These are phyloP conservation scores for Euphorbia tirucalli DNA, from an alignment of 345 rosid genomes.

Conservation along the genomic window DNA sequence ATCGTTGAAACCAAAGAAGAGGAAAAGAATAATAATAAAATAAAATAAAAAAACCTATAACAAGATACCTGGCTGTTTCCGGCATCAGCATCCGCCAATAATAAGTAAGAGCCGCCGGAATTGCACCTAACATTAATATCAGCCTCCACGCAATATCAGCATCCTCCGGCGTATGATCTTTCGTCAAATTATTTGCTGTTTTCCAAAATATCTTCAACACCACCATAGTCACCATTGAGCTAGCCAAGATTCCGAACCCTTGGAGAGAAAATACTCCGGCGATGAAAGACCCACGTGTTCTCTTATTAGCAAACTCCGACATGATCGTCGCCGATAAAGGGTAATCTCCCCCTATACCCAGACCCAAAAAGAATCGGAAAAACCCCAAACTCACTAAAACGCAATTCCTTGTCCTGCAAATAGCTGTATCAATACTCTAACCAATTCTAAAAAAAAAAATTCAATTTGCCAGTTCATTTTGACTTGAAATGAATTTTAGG, in stretches of 20 bases:
- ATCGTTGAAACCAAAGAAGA: too few species aligned
- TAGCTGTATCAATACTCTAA: too few species aligned
- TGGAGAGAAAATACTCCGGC: constrained; percentile 80
- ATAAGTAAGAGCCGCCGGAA: constrained; percentile 74
- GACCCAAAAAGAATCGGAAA: constrained; percentile 61
- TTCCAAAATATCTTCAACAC: constrained; percentile 38
- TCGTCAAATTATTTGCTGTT: neutral
- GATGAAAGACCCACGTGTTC: constrained; percentile 63
- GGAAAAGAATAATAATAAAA: too few species aligned
- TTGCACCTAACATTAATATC: constrained; percentile 67
- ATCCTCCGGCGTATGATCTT: constrained; percentile 33
- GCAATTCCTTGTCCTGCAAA: constrained; percentile 46
- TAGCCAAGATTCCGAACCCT: constrained; percentile 61
- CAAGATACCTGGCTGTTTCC: constrained; percentile 85
- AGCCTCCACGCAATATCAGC: constrained; percentile 72
- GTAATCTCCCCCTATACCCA: constrained; percentile 79
- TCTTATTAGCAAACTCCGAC: constrained; percentile 81
- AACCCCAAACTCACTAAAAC: constrained; percentile 56
- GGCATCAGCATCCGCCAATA: constrained; percentile 90
- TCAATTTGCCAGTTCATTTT: too few species aligned
- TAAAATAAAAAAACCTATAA: too few species aligned
- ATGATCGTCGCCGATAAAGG: constrained; percentile 78
- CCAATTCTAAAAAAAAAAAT: too few species aligned
- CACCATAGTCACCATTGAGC: constrained; percentile 51
- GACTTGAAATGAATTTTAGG: too few species aligned